Evolutionary conservation across 2,329 filamentous ascomycete species (phyloP).

Genomic region (Trichoderma arundinaceum): DNA sequence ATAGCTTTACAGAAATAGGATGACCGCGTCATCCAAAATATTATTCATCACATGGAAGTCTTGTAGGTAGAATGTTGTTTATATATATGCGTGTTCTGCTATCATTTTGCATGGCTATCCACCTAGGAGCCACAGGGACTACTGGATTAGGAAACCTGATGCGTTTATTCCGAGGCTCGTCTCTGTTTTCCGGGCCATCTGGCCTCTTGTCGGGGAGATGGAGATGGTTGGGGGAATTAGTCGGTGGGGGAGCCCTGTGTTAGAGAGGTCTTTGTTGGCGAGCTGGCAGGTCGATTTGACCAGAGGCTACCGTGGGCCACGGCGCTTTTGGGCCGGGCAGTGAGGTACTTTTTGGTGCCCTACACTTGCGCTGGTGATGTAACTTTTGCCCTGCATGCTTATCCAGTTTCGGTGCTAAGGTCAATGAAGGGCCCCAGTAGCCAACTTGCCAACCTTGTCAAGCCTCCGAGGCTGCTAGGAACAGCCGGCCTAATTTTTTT

Average conservation of each 20-base stretch:
- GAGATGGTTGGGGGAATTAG: conserved; percentile 25
- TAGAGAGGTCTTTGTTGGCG: not conserved
- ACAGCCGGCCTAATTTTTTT: conserved; percentile 39
- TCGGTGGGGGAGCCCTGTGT: conserved; percentile 22
- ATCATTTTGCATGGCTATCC: not conserved
- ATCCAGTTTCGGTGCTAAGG: conserved; percentile 21
- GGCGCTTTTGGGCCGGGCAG: not conserved
- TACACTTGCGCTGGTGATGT: conserved; percentile 13
- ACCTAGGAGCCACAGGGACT: not conserved
- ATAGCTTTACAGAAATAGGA: not conserved
- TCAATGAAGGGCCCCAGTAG: conserved; percentile 12
- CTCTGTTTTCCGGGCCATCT: conserved; percentile 16
- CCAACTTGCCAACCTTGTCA: conserved; percentile 12
- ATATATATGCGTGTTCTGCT: not conserved
- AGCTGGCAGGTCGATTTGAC: not conserved
- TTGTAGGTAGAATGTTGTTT: too few relatives aligned
- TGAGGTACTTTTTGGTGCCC: conserved; percentile 23
- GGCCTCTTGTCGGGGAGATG: conserved; percentile 30
- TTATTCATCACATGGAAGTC: too few relatives aligned
- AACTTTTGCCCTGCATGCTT: conserved; percentile 23
- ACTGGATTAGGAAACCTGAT: conserved; percentile 11
- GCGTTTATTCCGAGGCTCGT: conserved; percentile 15
- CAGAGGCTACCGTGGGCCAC: not conserved
- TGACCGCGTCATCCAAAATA: not conserved
- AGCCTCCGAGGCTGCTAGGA: conserved; percentile 31